Percentiles rank a stretch among this genome's conserved stretches.
These are phyloP conservation scores for Candida incommunis DNA, from an alignment of 805 yeast species.

Conservation along the genomic window DNA sequence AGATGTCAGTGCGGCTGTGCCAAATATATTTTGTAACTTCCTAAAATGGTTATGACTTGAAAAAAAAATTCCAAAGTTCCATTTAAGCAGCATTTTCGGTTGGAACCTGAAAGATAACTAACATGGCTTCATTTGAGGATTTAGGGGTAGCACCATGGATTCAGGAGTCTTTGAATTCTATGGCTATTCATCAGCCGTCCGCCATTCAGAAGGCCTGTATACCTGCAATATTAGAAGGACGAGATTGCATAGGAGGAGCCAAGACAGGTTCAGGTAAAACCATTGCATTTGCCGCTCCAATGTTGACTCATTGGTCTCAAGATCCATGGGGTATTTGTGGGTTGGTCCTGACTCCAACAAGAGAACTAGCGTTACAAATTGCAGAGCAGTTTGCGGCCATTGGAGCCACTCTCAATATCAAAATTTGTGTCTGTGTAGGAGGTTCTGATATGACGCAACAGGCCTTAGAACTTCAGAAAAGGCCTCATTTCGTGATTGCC, in stretches of 20 bases:
- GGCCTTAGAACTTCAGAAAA: slow-evolving; percentile 61
- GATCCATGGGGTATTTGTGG: slow-evolving; percentile 94
- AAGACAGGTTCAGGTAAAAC: slow-evolving; percentile 98
- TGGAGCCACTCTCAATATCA: slow-evolving; percentile 78
- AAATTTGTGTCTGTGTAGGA: slow-evolving; percentile 78
- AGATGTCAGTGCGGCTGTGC: too few relatives aligned
- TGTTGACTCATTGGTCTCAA: slow-evolving; percentile 85
- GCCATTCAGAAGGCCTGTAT: slow-evolving; percentile 80
- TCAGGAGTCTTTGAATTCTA: slow-evolving; percentile 59
- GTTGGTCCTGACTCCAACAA: slow-evolving; percentile 66
- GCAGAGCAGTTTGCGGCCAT: slow-evolving; percentile 93
- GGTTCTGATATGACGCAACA: slow-evolving; percentile 92
- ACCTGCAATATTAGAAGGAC: slow-evolving; percentile 69
- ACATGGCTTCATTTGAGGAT: slow-evolving; percentile 30
- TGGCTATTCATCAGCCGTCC: slow-evolving; percentile 77
- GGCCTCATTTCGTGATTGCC: slow-evolving; percentile 91
- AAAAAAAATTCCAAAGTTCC: too few relatives aligned
- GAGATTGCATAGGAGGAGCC: slow-evolving; percentile 96
- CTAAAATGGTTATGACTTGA: too few relatives aligned
- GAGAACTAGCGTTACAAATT: slow-evolving; percentile 91
- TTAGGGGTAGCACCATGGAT: slow-evolving; percentile 84
- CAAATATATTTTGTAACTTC: too few relatives aligned
- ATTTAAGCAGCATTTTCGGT: too few relatives aligned
- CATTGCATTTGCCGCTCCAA: slow-evolving; percentile 95
- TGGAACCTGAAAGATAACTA: too few relatives aligned